Percentiles rank a stretch among this genome's conserved stretches.
Evolutionary conservation across 257 asterid species (phyloP).

Genomic region (Mentha longifolia): DNA sequence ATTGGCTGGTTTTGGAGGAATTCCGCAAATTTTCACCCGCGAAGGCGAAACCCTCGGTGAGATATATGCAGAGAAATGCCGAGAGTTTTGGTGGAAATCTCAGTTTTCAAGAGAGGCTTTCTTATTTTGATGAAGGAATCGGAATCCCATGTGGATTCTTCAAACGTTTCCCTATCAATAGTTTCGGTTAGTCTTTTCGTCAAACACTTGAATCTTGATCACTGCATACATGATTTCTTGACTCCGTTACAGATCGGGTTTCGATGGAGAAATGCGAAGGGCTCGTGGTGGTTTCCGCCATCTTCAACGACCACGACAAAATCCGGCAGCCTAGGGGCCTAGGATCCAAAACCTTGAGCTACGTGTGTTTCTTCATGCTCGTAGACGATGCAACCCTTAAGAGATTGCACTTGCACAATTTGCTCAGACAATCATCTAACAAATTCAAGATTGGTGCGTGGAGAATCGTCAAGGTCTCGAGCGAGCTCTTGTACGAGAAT

Average conservation of each 20-base stretch:
- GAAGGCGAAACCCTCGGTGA: constrained; percentile 29
- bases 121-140: constrained; percentile 47
- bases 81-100: constrained; percentile 79
- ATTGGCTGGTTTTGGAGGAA: constrained; percentile 55
- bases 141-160: constrained; percentile 90
- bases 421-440: constrained; percentile 49
- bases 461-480: constrained; percentile 64
- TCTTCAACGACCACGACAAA: constrained; percentile 89
- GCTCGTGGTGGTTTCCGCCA: constrained; percentile 81
- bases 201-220: background rate
- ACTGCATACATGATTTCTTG: background rate
- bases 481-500: constrained; percentile 51
- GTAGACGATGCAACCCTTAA: constrained; percentile 73
- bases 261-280: constrained; percentile 73
- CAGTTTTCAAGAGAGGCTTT: constrained; percentile 51
- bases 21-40: constrained; percentile 33
- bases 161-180: constrained; percentile 54
- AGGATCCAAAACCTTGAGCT: constrained; percentile 62
- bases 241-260: constrained; percentile 48
- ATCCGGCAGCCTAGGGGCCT: constrained; percentile 91
- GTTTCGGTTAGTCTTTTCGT: constrained; percentile 50
- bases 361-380: constrained; percentile 82
- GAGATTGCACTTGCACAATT: constrained; percentile 51
- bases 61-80: constrained; percentile 57
- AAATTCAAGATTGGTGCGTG: constrained; percentile 70